Base-by-base conservation (phyloP, 1,139 yeast genomes). In the Geotrichum fermentans region DNA sequence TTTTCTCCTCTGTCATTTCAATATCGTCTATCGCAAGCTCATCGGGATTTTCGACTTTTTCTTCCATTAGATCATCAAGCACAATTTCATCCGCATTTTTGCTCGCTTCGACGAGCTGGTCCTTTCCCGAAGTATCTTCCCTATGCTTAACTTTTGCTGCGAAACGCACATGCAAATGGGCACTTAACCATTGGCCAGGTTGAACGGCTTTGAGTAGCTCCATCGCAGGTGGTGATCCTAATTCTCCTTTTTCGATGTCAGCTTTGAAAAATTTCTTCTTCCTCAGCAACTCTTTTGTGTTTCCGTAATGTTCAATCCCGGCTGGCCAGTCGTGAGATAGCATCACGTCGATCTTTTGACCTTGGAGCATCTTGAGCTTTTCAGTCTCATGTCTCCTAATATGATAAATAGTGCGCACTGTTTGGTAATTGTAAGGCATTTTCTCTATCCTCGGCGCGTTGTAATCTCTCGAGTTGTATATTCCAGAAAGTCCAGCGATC, bases 311-410 rank as follows among this genome's bases (percentile, higher is more conserved):
- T 42, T 77, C 86, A 16, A 89, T 80, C 2, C 87, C 87, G 43
- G 75, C 80, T 0, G 99, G 99, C 99, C 99, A 92, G 67, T 92
- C 99, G 64, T 92, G 99, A 41, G 86, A 78, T 50, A 90, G 54
- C 60, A 83, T 69, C 1, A 86, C 63, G 59, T 82, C 88, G 11
- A 78, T 43, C 4, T 39, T 24, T 4, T 49, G 51, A 3, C 53
- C 51, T 18, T 48, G 52, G 61, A 70, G 48, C 55, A 75, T 59
- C 51, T 70, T 61, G 55, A 87, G 67, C 55, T 84, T 83, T 36
- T 80, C 59, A 50, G 77, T 78, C 52, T 83, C 90, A 51, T 71
- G 70, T 37, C 81, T 78, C 52, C 94, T 74, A 7, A 82, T 77
- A 67, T 92, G 98, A 64, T 92, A 92, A 1, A 77, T 78, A 36